These are phyloP conservation scores for Neoconidiobolus thromboides DNA, from an alignment of 371 early-diverging fungal species.

Conservation along the genomic window DNA sequence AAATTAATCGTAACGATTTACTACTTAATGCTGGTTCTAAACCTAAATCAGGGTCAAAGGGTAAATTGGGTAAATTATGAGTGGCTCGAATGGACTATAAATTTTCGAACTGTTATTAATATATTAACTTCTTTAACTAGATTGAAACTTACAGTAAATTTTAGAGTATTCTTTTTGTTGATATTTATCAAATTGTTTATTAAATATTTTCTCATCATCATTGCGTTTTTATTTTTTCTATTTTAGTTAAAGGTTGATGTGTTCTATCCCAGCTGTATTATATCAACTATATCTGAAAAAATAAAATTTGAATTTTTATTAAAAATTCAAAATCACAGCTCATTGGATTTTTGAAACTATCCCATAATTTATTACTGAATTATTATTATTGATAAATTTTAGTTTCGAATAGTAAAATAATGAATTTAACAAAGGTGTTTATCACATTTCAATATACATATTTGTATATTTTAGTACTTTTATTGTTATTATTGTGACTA, in stretches of 20 bases:
- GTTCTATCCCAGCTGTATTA: background rate
- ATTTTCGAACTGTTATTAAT: background rate
- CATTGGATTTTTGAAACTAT: too few relatives aligned
- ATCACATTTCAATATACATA: too few relatives aligned
- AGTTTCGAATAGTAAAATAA: too few relatives aligned
- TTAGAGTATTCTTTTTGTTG: background rate
- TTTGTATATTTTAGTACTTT: too few relatives aligned
- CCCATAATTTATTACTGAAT: too few relatives aligned
- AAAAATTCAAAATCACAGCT: background rate
- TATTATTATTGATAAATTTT: too few relatives aligned
- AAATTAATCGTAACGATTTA: background rate
- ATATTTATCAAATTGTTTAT: background rate
- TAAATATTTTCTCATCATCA: background rate
- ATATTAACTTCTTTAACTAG: background rate
- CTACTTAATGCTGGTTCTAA: background rate
- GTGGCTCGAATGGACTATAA: background rate
- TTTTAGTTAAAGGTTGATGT: background rate
- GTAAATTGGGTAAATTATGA: background rate
- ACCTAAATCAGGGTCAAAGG: constrained; percentile 1
- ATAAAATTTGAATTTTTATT: background rate
- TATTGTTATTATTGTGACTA: too few relatives aligned
- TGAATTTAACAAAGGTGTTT: too few relatives aligned
- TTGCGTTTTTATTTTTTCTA: background rate
- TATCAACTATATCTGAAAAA: background rate
- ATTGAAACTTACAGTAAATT: background rate